These are phyloP conservation scores for Fusarium sarcochroum DNA, from an alignment of 2,329 filamentous ascomycete species.

Conservation along the genomic window DNA sequence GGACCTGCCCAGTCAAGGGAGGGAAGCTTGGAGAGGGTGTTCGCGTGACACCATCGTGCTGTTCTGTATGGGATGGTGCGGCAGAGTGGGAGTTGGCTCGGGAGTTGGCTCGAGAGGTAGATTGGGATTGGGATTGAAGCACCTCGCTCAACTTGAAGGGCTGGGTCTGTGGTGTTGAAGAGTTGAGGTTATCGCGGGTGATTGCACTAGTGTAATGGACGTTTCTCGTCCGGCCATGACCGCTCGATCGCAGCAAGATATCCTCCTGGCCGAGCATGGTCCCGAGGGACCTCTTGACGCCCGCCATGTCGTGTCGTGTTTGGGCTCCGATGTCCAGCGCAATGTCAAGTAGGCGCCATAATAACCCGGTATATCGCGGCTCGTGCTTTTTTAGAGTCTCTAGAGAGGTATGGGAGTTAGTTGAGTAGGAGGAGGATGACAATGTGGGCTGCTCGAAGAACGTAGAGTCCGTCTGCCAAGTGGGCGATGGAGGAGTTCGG, in stretches of 20 bases:
- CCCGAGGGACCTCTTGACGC: constrained; percentile 58
- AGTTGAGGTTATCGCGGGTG: constrained; percentile 30
- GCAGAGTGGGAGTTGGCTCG: constrained; percentile 26
- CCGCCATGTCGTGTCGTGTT: constrained; percentile 50
- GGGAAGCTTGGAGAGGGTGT: constrained; percentile 46
- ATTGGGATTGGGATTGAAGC: constrained; percentile 12
- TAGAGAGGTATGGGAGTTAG: not conserved
- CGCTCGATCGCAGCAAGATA: constrained; percentile 36
- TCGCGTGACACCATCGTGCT: constrained; percentile 45
- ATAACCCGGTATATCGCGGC: constrained; percentile 3
- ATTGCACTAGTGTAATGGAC: constrained; percentile 25
- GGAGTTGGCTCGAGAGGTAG: constrained; percentile 21
- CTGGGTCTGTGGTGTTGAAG: constrained; percentile 31
- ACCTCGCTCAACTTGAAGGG: constrained; percentile 27
- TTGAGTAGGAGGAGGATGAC: constrained; percentile 1
- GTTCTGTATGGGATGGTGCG: constrained; percentile 31
- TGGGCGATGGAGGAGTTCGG: constrained; percentile 17
- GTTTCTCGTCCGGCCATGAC: constrained; percentile 32
- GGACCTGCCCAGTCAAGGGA: constrained; percentile 49
- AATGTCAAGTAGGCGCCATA: constrained; percentile 36
- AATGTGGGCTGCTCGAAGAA: constrained; percentile 11
- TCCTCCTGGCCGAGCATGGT: constrained; percentile 52
- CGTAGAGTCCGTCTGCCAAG: constrained; percentile 20
- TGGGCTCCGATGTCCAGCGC: constrained; percentile 43
- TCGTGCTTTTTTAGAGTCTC: not conserved